A percentile compares a stretch with the other conserved stretches of the same genome.
These are phyloP conservation scores for Fusarium sp. DNA, from an alignment of 2,329 filamentous ascomycete species.

Conservation along the genomic window DNA sequence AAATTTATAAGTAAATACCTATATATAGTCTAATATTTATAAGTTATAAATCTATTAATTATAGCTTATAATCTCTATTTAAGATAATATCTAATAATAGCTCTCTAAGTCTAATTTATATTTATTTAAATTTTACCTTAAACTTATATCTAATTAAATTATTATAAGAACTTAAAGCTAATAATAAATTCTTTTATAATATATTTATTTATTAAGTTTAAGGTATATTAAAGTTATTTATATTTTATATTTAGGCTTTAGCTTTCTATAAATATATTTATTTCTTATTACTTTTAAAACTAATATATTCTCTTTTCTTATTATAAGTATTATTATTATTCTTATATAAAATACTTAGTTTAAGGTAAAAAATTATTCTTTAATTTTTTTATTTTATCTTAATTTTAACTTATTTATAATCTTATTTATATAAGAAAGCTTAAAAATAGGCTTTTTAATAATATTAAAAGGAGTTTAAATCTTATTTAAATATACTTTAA, in stretches of 20 bases:
- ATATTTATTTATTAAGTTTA: neutral
- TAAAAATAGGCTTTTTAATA: neutral
- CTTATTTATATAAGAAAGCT: neutral
- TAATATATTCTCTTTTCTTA: neutral
- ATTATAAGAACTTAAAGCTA: neutral
- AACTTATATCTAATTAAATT: neutral
- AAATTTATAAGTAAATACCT: neutral
- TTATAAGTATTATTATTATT: neutral
- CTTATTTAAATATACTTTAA: neutral
- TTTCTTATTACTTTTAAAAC: neutral
- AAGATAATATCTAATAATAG: neutral
- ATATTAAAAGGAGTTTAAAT: neutral
- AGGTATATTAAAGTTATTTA: neutral
- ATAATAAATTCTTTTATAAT: neutral
- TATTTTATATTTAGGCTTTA: neutral
- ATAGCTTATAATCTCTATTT: no score
- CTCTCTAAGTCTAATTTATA: neutral
- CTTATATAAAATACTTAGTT: neutral
- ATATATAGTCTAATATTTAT: no score
- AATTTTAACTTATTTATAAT: neutral
- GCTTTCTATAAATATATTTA: neutral
- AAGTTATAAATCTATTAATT: no score
- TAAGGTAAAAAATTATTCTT: neutral
- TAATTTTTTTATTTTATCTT: neutral
- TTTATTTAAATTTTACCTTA: neutral